Evolutionary conservation across 2,329 filamentous ascomycete genomes (phyloP), one percentile per base, ranked within the genome.

Genomic region (Pezicula carpinea): DNA sequence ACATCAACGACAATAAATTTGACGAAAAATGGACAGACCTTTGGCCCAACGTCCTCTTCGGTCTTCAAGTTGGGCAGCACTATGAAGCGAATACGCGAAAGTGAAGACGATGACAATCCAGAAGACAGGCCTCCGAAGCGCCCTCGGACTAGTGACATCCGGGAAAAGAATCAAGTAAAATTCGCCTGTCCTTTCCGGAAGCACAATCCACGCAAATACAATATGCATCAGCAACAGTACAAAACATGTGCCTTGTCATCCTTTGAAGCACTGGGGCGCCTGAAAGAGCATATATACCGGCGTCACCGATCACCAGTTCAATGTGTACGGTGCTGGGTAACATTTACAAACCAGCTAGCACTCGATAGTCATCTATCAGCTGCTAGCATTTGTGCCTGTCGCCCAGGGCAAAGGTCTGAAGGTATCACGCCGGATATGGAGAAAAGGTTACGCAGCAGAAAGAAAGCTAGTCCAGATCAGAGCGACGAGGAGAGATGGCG

Each of bases 101-200:
- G 26, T 11, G 8, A 29, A 29, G 26, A 29, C 10, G 26, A 29
- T 29, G 26, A 29, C 5, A 11, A 29, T 11, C 26, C 26, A 4
- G 26, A 29, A 11, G 13, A 29, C 13, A 29, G 13, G 10, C 26
- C 4, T 29, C 26, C 26, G 3, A 29, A 29, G 26, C 26, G 26
- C 13, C 26, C 6, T 6, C 26, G 5, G 3, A 29, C 8, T 11
- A 29, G 13, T 11, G 26, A 29, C 10, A 29, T 3, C 26, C 26
- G 13, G 13, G 26, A 6, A 29, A 29, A 29, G 13, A 29, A 29
- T 29, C 26, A 29, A 29, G 26, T 29, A 10, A 29, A 29, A 48
- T 56, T 51, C 39, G 52, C 50, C 7, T 57, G 53, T 23, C 53
- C 55, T 2, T 57, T 51, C 41, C 36, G 49, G 7, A 56, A 55